A percentile compares a stretch with the other conserved stretches of the same genome.
Evolutionary conservation across 371 early-diverging fungal genomes (phyloP).

Genomic region (Mucor circinelloides): DNA sequence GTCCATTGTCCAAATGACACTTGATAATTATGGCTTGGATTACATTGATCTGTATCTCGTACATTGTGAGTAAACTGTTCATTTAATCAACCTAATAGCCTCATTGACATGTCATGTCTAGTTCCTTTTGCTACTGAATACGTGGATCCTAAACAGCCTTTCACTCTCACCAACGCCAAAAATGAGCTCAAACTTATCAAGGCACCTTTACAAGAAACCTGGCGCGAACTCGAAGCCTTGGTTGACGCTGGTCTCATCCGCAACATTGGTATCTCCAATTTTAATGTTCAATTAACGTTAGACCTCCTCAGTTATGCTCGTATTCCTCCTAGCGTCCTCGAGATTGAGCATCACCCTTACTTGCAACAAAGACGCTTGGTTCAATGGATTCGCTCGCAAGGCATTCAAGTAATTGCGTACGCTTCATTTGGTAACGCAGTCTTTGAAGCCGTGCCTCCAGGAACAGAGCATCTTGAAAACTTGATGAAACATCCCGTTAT

Average conservation of each 20-base stretch:
- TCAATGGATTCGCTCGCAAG: neutral
- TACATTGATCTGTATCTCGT: conserved; percentile 71
- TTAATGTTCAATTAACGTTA: conserved; percentile 35
- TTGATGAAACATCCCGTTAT: conserved; percentile 34
- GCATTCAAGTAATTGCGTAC: conserved; percentile 47
- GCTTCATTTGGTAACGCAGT: conserved; percentile 4
- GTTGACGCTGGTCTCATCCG: conserved; percentile 39
- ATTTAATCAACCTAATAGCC: too few species aligned
- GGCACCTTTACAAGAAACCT: conserved; percentile 54
- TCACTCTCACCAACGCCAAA: conserved; percentile 10
- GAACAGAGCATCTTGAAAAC: conserved; percentile 38
- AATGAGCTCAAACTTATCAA: conserved; percentile 27
- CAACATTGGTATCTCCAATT: conserved; percentile 70
- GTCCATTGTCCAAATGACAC: conserved; percentile 48
- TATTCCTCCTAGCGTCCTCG: conserved; percentile 31
- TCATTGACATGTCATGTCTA: neutral
- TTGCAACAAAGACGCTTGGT: conserved; percentile 16
- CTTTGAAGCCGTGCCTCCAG: conserved; percentile 40
- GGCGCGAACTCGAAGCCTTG: conserved; percentile 45
- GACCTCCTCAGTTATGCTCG: conserved; percentile 40
- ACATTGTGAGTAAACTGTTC: conserved; percentile 11
- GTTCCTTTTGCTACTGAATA: conserved; percentile 20
- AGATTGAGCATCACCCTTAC: conserved; percentile 60
- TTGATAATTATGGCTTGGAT: conserved; percentile 50
- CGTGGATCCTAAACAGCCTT: conserved; percentile 18